phyloP scores from a whole-genome alignment of 2,329 filamentous ascomycete species.

The Phaeosphaeria sp. region DNA sequence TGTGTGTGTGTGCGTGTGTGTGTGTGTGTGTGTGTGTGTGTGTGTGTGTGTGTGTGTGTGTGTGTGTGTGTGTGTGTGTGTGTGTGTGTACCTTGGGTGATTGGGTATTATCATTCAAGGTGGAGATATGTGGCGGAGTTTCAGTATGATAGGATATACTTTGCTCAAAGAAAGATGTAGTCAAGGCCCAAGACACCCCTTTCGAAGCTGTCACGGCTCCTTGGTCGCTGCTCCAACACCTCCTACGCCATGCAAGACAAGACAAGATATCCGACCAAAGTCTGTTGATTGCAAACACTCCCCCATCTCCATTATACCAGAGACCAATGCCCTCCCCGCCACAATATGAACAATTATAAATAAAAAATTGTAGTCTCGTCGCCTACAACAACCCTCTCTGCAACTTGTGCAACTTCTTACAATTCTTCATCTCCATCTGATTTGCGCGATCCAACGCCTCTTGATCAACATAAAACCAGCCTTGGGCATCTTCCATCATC shows the following conservation, averaged over 20 bases:
- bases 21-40: too few species aligned
- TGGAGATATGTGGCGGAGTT: too few species aligned
- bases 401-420: constrained; percentile 61
- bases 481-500: constrained; percentile 78
- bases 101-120: too few species aligned
- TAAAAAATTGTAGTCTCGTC: not conserved
- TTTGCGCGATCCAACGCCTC: constrained; percentile 78
- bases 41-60: too few species aligned
- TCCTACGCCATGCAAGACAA: not conserved
- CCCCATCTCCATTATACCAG: not conserved
- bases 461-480: constrained; percentile 84
- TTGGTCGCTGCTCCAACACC: not conserved
- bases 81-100: too few species aligned
- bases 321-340: not conserved
- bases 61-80: too few species aligned
- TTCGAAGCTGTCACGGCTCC: too few species aligned
- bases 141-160: too few species aligned
- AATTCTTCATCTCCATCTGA: constrained; percentile 65
- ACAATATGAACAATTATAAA: not conserved
- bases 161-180: too few species aligned
- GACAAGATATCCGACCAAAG: not conserved
- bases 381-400: constrained; percentile 19
- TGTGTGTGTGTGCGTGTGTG: too few species aligned
- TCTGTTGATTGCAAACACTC: not conserved
- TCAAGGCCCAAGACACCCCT: too few species aligned